Evolutionary conservation across 2,329 filamentous ascomycete genomes (phyloP).

Genomic region (Clonostachys solani): DNA sequence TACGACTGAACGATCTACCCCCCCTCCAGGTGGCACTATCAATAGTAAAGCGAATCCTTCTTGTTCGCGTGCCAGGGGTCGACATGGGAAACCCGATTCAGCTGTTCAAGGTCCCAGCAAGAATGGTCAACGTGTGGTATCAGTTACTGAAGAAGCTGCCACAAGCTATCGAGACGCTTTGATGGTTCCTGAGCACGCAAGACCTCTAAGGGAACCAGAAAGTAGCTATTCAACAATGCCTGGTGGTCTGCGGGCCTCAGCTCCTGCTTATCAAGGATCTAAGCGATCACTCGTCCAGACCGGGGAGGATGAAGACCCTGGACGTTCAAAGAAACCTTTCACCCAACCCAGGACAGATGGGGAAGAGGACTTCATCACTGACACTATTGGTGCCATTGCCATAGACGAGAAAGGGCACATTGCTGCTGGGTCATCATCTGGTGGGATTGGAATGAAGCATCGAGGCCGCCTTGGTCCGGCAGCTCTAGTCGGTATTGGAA

Average conservation of each 20-base stretch:
- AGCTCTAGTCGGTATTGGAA: slow-evolving; percentile 87
- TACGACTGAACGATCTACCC: background rate
- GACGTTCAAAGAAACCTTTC: slow-evolving; percentile 3
- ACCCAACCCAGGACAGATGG: slow-evolving; percentile 2
- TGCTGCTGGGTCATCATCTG: slow-evolving; percentile 91
- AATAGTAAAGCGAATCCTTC: too few relatives aligned
- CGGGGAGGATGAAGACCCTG: slow-evolving; percentile 2
- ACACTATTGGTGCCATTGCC: slow-evolving; percentile 94
- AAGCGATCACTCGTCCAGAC: slow-evolving; percentile 21
- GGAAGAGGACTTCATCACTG: slow-evolving; percentile 66
- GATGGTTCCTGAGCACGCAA: background rate
- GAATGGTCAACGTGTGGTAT: too few relatives aligned
- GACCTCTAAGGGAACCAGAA: slow-evolving; percentile 1
- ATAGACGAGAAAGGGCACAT: slow-evolving; percentile 84
- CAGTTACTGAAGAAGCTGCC: background rate
- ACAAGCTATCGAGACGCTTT: background rate
- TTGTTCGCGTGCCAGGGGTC: too few relatives aligned
- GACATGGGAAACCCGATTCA: too few relatives aligned
- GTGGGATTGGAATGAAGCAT: slow-evolving; percentile 98
- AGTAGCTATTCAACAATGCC: background rate
- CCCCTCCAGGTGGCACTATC: too few relatives aligned
- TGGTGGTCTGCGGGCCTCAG: too few relatives aligned
- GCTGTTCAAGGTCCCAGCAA: too few relatives aligned
- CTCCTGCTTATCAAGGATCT: slow-evolving; percentile 18
- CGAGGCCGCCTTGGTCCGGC: slow-evolving; percentile 87